These are phyloP conservation scores for Zanthoxylum bungeanum DNA, from an alignment of 345 rosid genomes.

Conservation along the genomic window DNA sequence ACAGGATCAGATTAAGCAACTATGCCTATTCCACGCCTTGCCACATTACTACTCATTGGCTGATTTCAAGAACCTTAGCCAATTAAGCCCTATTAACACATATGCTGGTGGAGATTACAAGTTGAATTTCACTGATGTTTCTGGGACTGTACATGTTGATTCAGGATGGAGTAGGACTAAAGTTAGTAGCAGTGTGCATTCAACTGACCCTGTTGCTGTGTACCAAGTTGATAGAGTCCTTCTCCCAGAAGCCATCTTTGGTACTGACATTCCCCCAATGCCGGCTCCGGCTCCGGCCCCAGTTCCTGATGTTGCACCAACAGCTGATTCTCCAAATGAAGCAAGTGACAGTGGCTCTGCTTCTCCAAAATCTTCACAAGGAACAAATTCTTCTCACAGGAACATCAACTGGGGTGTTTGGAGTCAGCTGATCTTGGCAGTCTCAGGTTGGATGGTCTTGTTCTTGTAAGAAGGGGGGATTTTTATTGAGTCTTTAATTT, in stretches of 20 bases:
- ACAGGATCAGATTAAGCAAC: slow-evolving; percentile 63
- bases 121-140: too few species aligned
- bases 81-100: slow-evolving; percentile 52
- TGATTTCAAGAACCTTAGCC: slow-evolving; percentile 82
- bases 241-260: slow-evolving; percentile 82
- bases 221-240: slow-evolving; percentile 78
- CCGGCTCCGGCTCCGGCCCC: slow-evolving; percentile 92
- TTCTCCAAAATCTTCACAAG: slow-evolving; percentile 35
- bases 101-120: too few species aligned
- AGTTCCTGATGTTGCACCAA: slow-evolving; percentile 46
- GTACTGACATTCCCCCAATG: slow-evolving; percentile 82
- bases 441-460: slow-evolving; percentile 44
- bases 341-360: slow-evolving; percentile 18
- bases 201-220: slow-evolving; percentile 77
- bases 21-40: slow-evolving; percentile 79
- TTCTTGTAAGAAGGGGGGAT: slow-evolving; percentile 37
- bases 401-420: slow-evolving; percentile 25
- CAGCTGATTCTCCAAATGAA: slow-evolving; percentile 67
- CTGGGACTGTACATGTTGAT: slow-evolving; percentile 47
- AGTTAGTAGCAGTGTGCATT: slow-evolving; percentile 70
- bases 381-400: slow-evolving; percentile 39
- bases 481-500: slow-evolving; percentile 14
- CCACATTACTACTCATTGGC: slow-evolving; percentile 68
- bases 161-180: slow-evolving; percentile 79
- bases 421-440: slow-evolving; percentile 38